These are phyloP conservation scores for Phalaenopsis equestris DNA, from an alignment of 106 monocot genomes.

Conservation along the genomic window DNA sequence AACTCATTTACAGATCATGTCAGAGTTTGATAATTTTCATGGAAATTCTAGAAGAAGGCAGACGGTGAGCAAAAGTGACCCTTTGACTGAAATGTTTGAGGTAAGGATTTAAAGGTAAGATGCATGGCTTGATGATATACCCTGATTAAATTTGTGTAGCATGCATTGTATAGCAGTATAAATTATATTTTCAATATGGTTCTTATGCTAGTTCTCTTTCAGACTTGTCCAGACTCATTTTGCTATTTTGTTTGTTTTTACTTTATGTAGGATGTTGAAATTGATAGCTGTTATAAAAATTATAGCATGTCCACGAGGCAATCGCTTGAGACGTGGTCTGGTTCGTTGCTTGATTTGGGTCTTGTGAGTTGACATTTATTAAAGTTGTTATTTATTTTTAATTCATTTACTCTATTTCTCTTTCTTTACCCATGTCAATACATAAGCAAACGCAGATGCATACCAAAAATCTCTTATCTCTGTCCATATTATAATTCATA, in stretches of 20 bases:
- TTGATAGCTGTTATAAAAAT: conserved; percentile 59
- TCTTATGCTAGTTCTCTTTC: conserved; percentile 5
- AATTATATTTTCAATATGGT: not conserved
- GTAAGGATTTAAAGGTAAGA: conserved; percentile 19
- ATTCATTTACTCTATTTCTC: not conserved
- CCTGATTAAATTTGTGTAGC: not conserved
- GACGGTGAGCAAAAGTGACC: conserved; percentile 48
- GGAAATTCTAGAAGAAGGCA: conserved; percentile 59
- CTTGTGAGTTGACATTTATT: conserved; percentile 52
- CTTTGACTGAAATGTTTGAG: conserved; percentile 93
- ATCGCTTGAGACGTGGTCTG: conserved; percentile 86
- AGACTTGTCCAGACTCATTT: not conserved
- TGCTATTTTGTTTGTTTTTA: conserved; percentile 3
- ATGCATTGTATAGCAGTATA: not conserved
- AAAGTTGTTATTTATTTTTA: not conserved
- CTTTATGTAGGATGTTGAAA: conserved; percentile 64
- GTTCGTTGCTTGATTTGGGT: conserved; percentile 64
- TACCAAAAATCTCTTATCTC: not conserved
- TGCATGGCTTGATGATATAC: not conserved
- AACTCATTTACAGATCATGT: conserved; percentile 58
- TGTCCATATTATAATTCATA: not conserved
- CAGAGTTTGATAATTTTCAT: conserved; percentile 63
- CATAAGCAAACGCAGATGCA: not conserved
- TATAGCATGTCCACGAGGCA: conserved; percentile 73
- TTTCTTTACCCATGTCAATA: not conserved